Base-by-base conservation (phyloP, 176 grass and related monocot species). In the Phyllostachys edulis region DNA sequence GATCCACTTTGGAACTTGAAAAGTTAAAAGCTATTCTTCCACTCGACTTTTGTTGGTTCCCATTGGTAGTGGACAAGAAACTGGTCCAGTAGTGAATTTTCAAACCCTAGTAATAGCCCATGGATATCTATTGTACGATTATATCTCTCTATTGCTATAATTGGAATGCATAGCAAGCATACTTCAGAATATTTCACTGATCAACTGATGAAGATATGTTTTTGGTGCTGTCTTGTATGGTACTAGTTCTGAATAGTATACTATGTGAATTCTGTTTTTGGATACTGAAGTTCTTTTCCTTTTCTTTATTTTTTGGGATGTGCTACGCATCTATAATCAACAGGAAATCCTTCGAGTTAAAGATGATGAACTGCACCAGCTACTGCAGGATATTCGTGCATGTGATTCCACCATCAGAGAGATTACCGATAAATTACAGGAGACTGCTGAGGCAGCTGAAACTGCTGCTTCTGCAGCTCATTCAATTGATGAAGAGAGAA, bases 281-380 rank as follows among this genome's bases (percentile, higher is more conserved):
- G 44, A 69, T 67, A 68, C 49, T 88, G 41, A 93, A 84, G 40
- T 85, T 67, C 62, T 88, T 84, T 45, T 63, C 24, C 50, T 45
- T 79, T 21, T 32, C 20, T 47, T 79, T 34, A 34, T 34, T 69
- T 74, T 26, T 82, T 29, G 29, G n/a, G 24, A 55, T 46, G 2
- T 74, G 71, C 76, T 75, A 69, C 16, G 3, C 38, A 55, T 85
- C 34, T 80, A 65, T 63, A 15, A 88, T 56, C 54, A 40, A 91
- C 74, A 98, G 96, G 96, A 95, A 73, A 92, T 91, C 39, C 87
- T 98, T 80, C 85, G 91, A 82, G 85, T 98, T 63, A 98, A 98
- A 92, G 91, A 98, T 66, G 92, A 98, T 66, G 95, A 98, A 84
- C 85, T 98, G 21, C 90, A 93, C 61, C 91, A 95, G 74, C 44